phyloP scores from a whole-genome alignment of 257 asterid genomes.

The Thymus quinquecostatus region DNA sequence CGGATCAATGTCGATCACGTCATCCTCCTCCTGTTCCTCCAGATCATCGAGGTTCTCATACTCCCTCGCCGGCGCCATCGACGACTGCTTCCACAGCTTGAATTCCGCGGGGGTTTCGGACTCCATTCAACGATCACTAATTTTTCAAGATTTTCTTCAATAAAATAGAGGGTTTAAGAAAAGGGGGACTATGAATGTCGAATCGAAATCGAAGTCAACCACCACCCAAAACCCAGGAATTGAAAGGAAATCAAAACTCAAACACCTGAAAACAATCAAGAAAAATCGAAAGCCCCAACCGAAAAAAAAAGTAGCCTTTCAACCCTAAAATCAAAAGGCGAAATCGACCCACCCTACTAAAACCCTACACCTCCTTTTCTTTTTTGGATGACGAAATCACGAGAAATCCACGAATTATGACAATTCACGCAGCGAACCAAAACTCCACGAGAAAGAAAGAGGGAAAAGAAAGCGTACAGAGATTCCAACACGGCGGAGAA shows the following conservation, averaged over 20 bases:
- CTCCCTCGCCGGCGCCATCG: constrained; percentile 79
- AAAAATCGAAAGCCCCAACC: constrained; percentile 9
- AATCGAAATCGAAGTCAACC: constrained; percentile 14
- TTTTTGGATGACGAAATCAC: constrained; percentile 17
- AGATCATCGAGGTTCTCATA: constrained; percentile 43
- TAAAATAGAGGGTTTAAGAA: neutral
- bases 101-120: constrained; percentile 48
- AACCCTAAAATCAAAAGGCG: neutral
- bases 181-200: neutral
- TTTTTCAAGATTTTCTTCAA: neutral
- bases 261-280: constrained; percentile 9
- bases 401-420: constrained; percentile 12
- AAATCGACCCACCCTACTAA: constrained; percentile 8
- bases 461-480: neutral
- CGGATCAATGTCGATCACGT: constrained; percentile 62
- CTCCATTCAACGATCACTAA: constrained; percentile 46
- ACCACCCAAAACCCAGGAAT: neutral
- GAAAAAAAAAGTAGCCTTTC: neutral
- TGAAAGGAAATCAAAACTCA: neutral
- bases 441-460: neutral
- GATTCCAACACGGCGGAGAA: neutral
- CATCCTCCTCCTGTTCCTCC: constrained; percentile 59
- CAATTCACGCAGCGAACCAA: neutral
- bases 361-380: neutral
- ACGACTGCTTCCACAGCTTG: constrained; percentile 82